Percentiles rank a stretch among this genome's conserved stretches.
Evolutionary conservation across 2,329 filamentous ascomycete species (phyloP).

Genomic region (Arthrocladium fulminans): DNA sequence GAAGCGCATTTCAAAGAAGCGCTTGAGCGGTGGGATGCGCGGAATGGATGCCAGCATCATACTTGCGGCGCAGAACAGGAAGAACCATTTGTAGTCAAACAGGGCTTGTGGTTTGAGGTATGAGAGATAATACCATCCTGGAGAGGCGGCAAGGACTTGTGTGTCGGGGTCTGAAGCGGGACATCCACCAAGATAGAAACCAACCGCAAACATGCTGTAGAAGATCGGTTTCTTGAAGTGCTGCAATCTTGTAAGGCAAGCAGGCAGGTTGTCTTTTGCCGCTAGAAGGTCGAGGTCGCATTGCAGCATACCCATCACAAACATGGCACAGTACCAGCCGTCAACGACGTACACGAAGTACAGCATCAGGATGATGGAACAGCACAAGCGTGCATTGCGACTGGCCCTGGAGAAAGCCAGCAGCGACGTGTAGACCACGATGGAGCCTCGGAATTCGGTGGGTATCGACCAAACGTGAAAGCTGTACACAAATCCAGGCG

Average conservation of each 20-base stretch:
- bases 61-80: slow-evolving; percentile 52
- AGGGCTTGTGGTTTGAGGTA: slow-evolving; percentile 54
- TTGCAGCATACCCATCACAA: slow-evolving; percentile 53
- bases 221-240: slow-evolving; percentile 45
- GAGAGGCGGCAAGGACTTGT: slow-evolving; percentile 13
- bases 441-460: slow-evolving; percentile 37
- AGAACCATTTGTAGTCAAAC: slow-evolving; percentile 61
- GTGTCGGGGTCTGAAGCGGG: slow-evolving; percentile 45
- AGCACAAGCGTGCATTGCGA: slow-evolving; percentile 46
- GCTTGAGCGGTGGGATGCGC: slow-evolving; percentile 49
- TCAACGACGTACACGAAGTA: slow-evolving; percentile 63
- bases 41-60: slow-evolving; percentile 49
- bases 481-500: slow-evolving; percentile 35
- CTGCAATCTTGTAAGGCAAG: slow-evolving; percentile 38
- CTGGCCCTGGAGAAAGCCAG: slow-evolving; percentile 51
- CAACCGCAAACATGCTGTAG: slow-evolving; percentile 44
- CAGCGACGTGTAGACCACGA: slow-evolving; percentile 17
- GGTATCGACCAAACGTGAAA: slow-evolving; percentile 41
- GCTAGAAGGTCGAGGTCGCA: slow-evolving; percentile 53
- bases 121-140: slow-evolving; percentile 18
- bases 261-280: slow-evolving; percentile 42
- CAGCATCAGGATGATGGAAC: slow-evolving; percentile 44
- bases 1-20: slow-evolving; percentile 34
- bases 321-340: slow-evolving; percentile 54
- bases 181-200: slow-evolving; percentile 53